A percentile compares a stretch with the other conserved stretches of the same genome.
These are phyloP conservation scores for Diaporthe caulivora DNA, from an alignment of 2,329 filamentous ascomycete genomes.

Conservation along the genomic window DNA sequence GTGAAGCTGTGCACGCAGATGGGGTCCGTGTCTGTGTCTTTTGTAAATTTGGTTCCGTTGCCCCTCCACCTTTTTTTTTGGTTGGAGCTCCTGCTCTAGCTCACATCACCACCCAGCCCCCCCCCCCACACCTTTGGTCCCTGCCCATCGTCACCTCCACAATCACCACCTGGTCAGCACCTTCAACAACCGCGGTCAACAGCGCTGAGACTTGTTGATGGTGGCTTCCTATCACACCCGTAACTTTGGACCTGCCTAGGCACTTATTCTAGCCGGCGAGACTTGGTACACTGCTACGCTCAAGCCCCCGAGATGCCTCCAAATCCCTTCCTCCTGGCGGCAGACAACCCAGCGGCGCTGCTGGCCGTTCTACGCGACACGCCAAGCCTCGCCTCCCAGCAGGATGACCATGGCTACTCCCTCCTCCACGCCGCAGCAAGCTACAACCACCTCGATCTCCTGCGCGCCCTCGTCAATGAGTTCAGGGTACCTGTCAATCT, in stretches of 20 bases:
- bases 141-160: neutral
- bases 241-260: neutral
- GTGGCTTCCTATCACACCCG: too few species aligned
- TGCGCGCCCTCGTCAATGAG: slow-evolving; percentile 80
- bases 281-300: neutral
- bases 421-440: slow-evolving; percentile 93
- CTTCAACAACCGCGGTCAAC: neutral
- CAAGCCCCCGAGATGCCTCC: slow-evolving; percentile 54
- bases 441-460: slow-evolving; percentile 87
- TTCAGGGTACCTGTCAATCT: slow-evolving; percentile 85
- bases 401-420: slow-evolving; percentile 95
- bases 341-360: slow-evolving; percentile 82
- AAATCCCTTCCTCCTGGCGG: slow-evolving; percentile 82
- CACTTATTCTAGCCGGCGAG: neutral
- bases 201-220: neutral
- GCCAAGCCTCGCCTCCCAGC: slow-evolving; percentile 80
- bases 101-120: neutral
- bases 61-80: slow-evolving; percentile 38
- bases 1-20: slow-evolving; percentile 26
- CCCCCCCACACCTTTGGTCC: neutral
- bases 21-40: too few species aligned
- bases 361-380: slow-evolving; percentile 80
- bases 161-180: neutral
- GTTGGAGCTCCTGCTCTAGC: neutral
- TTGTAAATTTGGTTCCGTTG: too few species aligned